Percentiles rank a stretch among this genome's conserved stretches.
Evolutionary conservation across 495 filamentous ascomycete species (phyloP).

Genomic region (Aspergillus cristatus): DNA sequence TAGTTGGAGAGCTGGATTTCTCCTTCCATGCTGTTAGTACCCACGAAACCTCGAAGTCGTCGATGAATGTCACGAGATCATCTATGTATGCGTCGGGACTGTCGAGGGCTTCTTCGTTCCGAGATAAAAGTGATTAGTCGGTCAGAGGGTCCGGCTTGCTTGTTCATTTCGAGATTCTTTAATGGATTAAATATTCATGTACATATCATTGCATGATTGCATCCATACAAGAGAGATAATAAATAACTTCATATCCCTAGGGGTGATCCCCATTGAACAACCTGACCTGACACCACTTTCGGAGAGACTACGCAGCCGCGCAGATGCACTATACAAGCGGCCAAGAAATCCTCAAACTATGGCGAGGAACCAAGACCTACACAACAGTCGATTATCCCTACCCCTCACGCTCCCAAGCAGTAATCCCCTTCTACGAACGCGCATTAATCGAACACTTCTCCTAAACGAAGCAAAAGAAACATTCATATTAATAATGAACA

Average conservation of each 20-base stretch:
- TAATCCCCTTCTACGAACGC: neutral
- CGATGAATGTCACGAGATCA: conserved; percentile 14
- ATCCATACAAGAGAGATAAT: no score
- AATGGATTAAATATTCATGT: no score
- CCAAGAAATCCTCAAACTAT: neutral
- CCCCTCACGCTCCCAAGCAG: neutral
- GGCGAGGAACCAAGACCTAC: neutral
- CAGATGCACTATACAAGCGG: neutral
- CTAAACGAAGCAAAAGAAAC: neutral
- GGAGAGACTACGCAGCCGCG: neutral
- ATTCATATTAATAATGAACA: neutral
- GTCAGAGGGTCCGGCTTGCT: no score
- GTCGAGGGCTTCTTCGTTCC: conserved; percentile 10
- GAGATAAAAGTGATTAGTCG: conserved; percentile 17
- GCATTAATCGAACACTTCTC: neutral
- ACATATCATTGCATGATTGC: no score
- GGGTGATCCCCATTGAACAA: no score
- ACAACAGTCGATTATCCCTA: neutral
- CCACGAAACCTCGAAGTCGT: conserved; percentile 23
- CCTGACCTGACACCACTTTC: no score
- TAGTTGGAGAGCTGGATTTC: conserved; percentile 80
- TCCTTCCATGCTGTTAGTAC: conserved; percentile 52
- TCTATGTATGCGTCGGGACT: conserved; percentile 16
- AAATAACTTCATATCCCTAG: no score
- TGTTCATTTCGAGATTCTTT: no score